phyloP scores from a whole-genome alignment of 352 stramenopile species.

The Globisporangium acanthophoron region DNA sequence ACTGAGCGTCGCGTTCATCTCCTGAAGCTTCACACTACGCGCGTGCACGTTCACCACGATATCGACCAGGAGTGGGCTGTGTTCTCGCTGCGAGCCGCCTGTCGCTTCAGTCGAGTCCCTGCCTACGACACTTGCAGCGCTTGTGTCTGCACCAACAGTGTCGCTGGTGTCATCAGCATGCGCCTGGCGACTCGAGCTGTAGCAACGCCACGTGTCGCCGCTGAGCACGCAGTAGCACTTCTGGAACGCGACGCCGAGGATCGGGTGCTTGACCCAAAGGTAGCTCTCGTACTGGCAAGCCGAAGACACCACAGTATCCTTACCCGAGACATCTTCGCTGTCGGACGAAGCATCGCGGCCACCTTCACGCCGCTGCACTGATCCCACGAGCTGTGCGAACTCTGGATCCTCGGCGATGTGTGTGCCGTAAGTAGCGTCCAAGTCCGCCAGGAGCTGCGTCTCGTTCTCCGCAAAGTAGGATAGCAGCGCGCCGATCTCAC shows the following conservation, averaged over 20 bases:
- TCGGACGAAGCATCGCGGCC: too few relatives aligned
- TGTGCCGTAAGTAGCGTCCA: slow-evolving; percentile 63
- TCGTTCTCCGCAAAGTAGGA: slow-evolving; percentile 57
- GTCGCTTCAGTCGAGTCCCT: background rate
- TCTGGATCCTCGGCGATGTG: slow-evolving; percentile 24
- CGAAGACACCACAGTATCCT: too few relatives aligned
- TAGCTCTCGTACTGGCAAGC: slow-evolving; percentile 24
- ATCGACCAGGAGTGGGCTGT: slow-evolving; percentile 20
- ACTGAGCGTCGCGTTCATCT: slow-evolving; percentile 23
- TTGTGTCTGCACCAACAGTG: background rate
- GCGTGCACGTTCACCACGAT: slow-evolving; percentile 25
- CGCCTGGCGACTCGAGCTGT: slow-evolving; percentile 17
- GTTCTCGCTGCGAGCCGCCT: background rate
- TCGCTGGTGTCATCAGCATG: slow-evolving; percentile 9
- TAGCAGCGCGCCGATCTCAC: slow-evolving; percentile 70
- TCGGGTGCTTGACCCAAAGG: slow-evolving; percentile 34
- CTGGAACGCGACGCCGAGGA: slow-evolving; percentile 21
- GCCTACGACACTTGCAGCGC: background rate
- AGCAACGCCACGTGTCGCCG: slow-evolving; percentile 26
- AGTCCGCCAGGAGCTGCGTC: slow-evolving; percentile 41
- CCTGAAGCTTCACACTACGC: slow-evolving; percentile 20
- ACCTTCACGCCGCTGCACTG: too few relatives aligned
- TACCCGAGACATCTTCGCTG: too few relatives aligned
- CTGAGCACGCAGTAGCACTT: slow-evolving; percentile 34
- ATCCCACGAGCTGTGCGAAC: slow-evolving; percentile 20